phyloP scores from a whole-genome alignment of 192 early-diverging fungal species.

The Coemansia sp. region DNA sequence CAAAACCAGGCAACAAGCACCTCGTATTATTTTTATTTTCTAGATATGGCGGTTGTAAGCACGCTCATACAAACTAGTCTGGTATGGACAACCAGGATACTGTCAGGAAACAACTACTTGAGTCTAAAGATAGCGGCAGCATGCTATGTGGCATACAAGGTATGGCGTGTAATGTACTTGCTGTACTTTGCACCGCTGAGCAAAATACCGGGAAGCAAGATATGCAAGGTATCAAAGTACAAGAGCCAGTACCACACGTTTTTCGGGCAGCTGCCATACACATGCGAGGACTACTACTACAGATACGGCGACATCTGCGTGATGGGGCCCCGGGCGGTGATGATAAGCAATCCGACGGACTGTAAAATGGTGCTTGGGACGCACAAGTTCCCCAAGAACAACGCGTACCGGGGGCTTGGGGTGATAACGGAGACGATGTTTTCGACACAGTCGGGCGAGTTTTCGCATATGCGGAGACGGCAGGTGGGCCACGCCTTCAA shows the following conservation, averaged over 20 bases:
- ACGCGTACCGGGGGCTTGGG: constrained; percentile 21
- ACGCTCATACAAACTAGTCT: not conserved
- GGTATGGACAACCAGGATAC: not conserved
- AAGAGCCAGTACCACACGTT: constrained; percentile 7
- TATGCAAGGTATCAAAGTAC: constrained; percentile 9
- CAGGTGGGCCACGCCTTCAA: constrained; percentile 19
- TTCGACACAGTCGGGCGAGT: constrained; percentile 17
- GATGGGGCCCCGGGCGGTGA: constrained; percentile 21
- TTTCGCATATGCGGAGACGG: constrained; percentile 13
- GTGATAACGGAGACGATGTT: constrained; percentile 15
- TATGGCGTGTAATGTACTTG: constrained; percentile 13
- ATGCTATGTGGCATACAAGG: not conserved
- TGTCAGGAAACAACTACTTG: not conserved
- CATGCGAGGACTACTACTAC: constrained; percentile 19
- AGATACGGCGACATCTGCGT: constrained; percentile 38
- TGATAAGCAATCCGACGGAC: constrained; percentile 22
- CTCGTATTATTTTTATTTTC: too few relatives aligned
- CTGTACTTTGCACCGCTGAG: constrained; percentile 25
- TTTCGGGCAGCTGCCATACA: constrained; percentile 14
- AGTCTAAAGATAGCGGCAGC: not conserved
- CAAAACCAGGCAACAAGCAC: too few relatives aligned
- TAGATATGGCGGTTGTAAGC: not conserved
- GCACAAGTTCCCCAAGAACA: constrained; percentile 23
- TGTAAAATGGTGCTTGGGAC: constrained; percentile 16
- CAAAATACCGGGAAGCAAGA: constrained; percentile 16